Conservation (phyloP, 495 filamentous ascomycete genomes). For the Evernia prunastri region DNA sequence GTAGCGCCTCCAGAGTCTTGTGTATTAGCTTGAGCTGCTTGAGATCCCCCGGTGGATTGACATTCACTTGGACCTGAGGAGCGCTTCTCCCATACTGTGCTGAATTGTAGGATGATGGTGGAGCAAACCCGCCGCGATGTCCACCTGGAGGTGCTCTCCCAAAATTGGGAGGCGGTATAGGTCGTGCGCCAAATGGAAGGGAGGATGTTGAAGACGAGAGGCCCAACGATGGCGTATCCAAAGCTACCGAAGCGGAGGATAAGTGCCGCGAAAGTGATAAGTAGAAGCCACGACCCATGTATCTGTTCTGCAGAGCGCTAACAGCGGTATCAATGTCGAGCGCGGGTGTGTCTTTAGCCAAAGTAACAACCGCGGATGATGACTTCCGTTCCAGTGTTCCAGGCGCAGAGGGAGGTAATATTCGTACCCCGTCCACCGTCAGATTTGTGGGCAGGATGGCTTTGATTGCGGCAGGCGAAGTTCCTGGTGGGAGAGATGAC, state of each 20-base stretch:
- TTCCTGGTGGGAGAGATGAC: conserved; percentile 53
- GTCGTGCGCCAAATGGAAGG: conserved; percentile 80
- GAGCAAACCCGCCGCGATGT: conserved; percentile 71
- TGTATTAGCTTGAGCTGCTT: conserved; percentile 80
- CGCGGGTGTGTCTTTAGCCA: conserved; percentile 76
- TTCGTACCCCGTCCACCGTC: conserved; percentile 68
- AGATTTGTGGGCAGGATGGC: conserved; percentile 61
- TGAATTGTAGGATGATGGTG: conserved; percentile 60
- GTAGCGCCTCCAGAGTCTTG: conserved; percentile 70
- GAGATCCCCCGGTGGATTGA: conserved; percentile 70
- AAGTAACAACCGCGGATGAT: conserved; percentile 72
- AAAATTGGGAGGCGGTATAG: conserved; percentile 45
- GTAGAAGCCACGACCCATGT: conserved; percentile 83
- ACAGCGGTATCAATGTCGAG: conserved; percentile 80
- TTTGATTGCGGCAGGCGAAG: conserved; percentile 68
- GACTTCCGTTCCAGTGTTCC: conserved; percentile 64
- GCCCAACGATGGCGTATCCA: conserved; percentile 44
- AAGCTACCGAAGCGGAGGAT: conserved; percentile 68
- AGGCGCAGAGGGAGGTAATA: conserved; percentile 57
- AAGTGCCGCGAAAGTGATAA: conserved; percentile 74
- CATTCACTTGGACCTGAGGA: conserved; percentile 59
- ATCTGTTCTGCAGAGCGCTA: conserved; percentile 71
- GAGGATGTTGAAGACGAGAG: conserved; percentile 46
- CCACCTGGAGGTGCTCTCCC: conserved; percentile 53
- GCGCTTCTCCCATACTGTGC: conserved; percentile 33